Evolutionary conservation across 1,284 basidiomycete genomes (phyloP), one percentile per base, ranked within the genome.

Genomic region (Cryptococcus deneoformans): DNA sequence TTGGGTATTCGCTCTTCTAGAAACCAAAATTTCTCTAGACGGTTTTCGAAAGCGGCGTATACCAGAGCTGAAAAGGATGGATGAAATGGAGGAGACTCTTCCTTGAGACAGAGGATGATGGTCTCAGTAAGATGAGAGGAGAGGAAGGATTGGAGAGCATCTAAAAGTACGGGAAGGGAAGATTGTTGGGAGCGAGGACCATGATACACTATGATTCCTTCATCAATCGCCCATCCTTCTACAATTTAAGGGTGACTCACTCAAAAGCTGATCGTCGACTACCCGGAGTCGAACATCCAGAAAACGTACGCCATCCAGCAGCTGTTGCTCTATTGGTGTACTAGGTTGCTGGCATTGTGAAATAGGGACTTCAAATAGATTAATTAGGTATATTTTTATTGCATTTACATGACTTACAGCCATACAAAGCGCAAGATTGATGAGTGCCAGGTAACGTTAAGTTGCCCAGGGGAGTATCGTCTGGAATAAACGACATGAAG

Each of bases 71-170:
- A 87, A 75, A 92, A 92, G 9, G 63, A 11, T 2, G 56, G 66
- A 69, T 66, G 61, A 48, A 59, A 59, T n/a, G 66, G 59, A 35
- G 73, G 71, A 12, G 65, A 86, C 72, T 94, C 92, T 72, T 93
- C 88, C 73, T 94, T 93, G 71, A 95, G 83, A 10, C 86, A 91
- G 78, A 92, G 84, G 40, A 94, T 82, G 43, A 94, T 71, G 0
- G 88, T 87, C 74, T 94, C 91, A 43, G 80, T 80, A 2, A 77
- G 80, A 1, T 86, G 80, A 0, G 81, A 79, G 7, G 81, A 81
- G 42, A 94, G 83, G 75, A 90, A 95, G 1, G 71, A 64, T 63
- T 86, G 80, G 9, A 92, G 68, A 5, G 53, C 58, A 20, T 80
- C 79, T 3, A 79, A 65, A 11, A 93, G 80, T 52, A 89, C 84